Conservation (phyloP, 352 stramenopile genomes). For the Stramenopiles sp. region DNA sequence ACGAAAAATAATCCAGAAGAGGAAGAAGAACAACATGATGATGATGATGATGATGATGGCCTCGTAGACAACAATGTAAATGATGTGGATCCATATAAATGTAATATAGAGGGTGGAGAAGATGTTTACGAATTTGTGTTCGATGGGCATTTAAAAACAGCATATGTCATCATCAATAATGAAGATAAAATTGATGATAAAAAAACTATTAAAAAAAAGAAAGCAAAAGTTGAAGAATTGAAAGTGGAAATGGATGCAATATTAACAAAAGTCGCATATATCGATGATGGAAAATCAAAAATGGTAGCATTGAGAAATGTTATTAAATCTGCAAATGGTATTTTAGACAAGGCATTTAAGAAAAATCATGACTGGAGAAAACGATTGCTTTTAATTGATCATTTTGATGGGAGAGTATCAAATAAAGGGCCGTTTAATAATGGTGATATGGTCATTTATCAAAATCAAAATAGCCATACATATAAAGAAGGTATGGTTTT, state of each 20-base stretch:
- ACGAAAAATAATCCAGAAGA: too few species aligned
- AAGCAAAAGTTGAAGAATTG: not conserved
- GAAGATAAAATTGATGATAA: too few species aligned
- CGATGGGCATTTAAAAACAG: not conserved
- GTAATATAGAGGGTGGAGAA: not conserved
- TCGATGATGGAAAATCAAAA: not conserved
- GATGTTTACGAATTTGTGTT: not conserved
- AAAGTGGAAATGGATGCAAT: not conserved
- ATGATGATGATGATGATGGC: too few species aligned
- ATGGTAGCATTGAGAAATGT: not conserved
- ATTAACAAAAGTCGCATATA: not conserved
- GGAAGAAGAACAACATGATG: too few species aligned
- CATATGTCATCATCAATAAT: too few species aligned
- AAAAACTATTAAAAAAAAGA: too few species aligned
- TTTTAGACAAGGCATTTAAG: not conserved
- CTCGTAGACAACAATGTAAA: not conserved
- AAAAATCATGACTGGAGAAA: not conserved
- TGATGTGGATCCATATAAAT: not conserved
- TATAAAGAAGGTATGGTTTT: not conserved
- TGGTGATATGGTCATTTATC: not conserved
- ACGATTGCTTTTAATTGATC: not conserved
- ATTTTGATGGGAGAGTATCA: not conserved
- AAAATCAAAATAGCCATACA: not conserved
- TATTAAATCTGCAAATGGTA: not conserved
- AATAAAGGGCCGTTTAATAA: not conserved